Evolutionary conservation across 2,329 filamentous ascomycete genomes (phyloP).

Genomic region (Penicillium griseofulvum): DNA sequence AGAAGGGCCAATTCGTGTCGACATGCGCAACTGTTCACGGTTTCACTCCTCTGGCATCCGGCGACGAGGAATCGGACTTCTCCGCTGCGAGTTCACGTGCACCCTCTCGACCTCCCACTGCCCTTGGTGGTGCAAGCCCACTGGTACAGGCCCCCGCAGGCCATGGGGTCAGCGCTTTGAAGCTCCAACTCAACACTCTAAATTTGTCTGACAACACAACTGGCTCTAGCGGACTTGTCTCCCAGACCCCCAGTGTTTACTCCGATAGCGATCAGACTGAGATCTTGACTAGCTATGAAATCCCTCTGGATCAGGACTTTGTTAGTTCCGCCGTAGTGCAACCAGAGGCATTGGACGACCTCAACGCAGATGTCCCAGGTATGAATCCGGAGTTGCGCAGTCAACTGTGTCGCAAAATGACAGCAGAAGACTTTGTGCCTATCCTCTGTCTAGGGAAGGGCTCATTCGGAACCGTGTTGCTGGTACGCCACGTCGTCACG

Average conservation of each 20-base stretch:
- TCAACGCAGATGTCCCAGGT: slow-evolving; percentile 27
- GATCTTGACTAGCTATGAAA: slow-evolving; percentile 75
- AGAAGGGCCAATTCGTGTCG: slow-evolving; percentile 32
- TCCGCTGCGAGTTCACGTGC: slow-evolving; percentile 37
- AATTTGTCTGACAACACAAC: slow-evolving; percentile 63
- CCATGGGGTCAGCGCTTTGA: slow-evolving; percentile 78
- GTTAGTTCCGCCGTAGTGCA: slow-evolving; percentile 58
- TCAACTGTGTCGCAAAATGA: slow-evolving; percentile 74
- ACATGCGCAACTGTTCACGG: slow-evolving; percentile 44
- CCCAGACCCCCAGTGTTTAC: slow-evolving; percentile 53
- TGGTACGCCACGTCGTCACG: slow-evolving; percentile 85
- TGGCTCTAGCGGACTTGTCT: slow-evolving; percentile 49
- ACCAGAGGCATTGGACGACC: slow-evolving; percentile 33
- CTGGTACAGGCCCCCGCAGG: slow-evolving; percentile 50
- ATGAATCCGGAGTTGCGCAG: slow-evolving; percentile 57
- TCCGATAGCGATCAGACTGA: slow-evolving; percentile 67
- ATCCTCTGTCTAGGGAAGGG: slow-evolving; percentile 93
- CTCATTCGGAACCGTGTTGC: slow-evolving; percentile 88
- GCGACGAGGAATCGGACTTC: slow-evolving; percentile 48
- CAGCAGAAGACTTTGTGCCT: slow-evolving; percentile 82
- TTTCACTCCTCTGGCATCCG: slow-evolving; percentile 45
- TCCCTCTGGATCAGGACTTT: slow-evolving; percentile 81
- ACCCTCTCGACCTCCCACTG: slow-evolving; percentile 16
- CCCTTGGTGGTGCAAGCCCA: slow-evolving; percentile 44
- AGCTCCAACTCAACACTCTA: slow-evolving; percentile 75